Percentiles rank a stretch among this genome's conserved stretches.
Evolutionary conservation across 768 basidiomycete genomes (phyloP).

Genomic region (Erythrobasidium yunnanense): DNA sequence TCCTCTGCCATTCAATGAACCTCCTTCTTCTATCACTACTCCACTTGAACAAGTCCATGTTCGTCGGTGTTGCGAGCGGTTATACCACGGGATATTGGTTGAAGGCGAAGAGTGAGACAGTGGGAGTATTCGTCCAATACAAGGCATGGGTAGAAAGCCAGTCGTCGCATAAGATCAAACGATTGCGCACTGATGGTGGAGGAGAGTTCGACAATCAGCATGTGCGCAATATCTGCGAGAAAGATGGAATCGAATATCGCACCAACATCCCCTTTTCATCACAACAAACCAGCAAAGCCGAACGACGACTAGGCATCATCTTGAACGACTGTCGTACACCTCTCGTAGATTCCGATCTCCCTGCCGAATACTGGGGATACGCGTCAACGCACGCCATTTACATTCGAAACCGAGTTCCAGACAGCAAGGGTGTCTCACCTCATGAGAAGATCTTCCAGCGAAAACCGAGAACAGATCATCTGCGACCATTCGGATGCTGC

Average conservation of each 20-base stretch:
- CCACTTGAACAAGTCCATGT: background rate
- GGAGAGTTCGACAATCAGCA: background rate
- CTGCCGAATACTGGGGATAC: background rate
- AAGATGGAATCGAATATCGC: background rate
- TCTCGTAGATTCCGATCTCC: background rate
- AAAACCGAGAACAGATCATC: background rate
- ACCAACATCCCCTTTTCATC: background rate
- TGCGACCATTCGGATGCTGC: background rate
- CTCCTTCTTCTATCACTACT: background rate
- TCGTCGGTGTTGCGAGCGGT: background rate
- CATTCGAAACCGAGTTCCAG: background rate
- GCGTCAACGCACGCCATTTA: background rate
- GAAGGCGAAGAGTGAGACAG: background rate
- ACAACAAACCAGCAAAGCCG: background rate
- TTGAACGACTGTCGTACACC: background rate
- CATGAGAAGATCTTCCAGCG: background rate
- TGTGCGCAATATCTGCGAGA: background rate
- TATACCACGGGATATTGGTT: background rate
- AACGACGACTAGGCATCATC: background rate
- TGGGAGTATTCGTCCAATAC: background rate
- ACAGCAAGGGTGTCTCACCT: background rate
- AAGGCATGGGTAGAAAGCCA: background rate
- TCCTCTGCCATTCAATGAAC: background rate
- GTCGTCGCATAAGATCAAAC: background rate
- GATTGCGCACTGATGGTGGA: background rate